A percentile compares a stretch with the other conserved stretches of the same genome.
phyloP scores from a whole-genome alignment of 768 basidiomycete genomes.

The Auricularia auricula-judae region DNA sequence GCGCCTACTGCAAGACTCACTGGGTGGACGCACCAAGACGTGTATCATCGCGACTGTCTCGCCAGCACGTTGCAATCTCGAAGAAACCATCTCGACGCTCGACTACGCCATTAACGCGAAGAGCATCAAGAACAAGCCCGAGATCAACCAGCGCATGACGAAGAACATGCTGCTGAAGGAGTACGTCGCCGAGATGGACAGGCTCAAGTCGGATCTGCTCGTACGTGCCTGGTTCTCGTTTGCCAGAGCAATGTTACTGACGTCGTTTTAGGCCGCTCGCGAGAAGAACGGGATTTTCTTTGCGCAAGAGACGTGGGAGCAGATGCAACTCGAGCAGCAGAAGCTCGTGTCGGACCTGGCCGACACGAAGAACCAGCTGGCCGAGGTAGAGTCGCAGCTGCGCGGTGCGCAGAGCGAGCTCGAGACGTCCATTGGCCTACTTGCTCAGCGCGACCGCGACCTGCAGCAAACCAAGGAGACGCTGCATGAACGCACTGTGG shows the following conservation, averaged over 20 bases:
- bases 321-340: conserved; percentile 70
- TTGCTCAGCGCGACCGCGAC: conserved; percentile 69
- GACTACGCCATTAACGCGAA: conserved; percentile 95
- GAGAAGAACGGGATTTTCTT: conserved; percentile 97
- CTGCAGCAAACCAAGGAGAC: conserved; percentile 49
- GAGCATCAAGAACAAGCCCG: conserved; percentile 89
- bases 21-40: conserved; percentile 94
- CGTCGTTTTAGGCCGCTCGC: conserved; percentile 48
- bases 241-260: not conserved
- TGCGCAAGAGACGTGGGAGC: conserved; percentile 81
- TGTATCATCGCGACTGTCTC: conserved; percentile 96
- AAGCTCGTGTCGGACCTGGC: conserved; percentile 63
- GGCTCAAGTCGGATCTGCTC: conserved; percentile 78
- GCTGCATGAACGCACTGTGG: conserved; percentile 40
- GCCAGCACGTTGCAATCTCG: conserved; percentile 85
- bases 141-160: conserved; percentile 90
- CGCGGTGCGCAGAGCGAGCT: conserved; percentile 77
- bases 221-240: conserved; percentile 5
- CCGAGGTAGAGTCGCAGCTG: conserved; percentile 76
- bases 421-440: conserved; percentile 72
- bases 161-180: conserved; percentile 87
- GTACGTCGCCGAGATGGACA: conserved; percentile 87
- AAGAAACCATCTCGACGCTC: conserved; percentile 94
- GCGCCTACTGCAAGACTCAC: conserved; percentile 94
- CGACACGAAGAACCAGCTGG: conserved; percentile 74